phyloP scores from a whole-genome alignment of 768 basidiomycete species.

The Psilocybe subaeruginosa region DNA sequence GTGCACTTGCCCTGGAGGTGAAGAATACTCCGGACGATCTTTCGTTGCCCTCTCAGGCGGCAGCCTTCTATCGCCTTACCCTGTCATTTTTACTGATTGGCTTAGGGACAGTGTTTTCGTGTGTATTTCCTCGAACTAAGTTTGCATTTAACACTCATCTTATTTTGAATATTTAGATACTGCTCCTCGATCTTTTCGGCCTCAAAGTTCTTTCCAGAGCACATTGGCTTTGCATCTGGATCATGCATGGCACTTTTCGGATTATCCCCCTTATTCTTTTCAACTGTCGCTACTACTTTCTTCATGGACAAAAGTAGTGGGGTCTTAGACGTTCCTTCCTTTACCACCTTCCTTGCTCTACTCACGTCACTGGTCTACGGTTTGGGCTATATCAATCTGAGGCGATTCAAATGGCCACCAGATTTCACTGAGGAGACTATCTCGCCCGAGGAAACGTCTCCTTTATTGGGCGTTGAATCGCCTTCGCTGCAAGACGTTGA shows the following conservation, averaged over 20 bases:
- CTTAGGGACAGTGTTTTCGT: conserved; percentile 76
- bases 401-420: conserved; percentile 14
- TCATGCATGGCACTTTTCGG: conserved; percentile 75
- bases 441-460: conserved; percentile 33
- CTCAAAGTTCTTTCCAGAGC: conserved; percentile 66
- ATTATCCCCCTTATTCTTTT: conserved; percentile 78
- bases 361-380: conserved; percentile 56
- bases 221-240: conserved; percentile 69
- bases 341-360: conserved; percentile 59
- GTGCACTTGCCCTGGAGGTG: conserved; percentile 65
- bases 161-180: conserved; percentile 37
- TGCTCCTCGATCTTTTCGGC: conserved; percentile 80
- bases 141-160: not conserved
- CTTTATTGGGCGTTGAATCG: conserved; percentile 25
- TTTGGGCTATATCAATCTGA: conserved; percentile 50
- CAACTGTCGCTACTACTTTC: conserved; percentile 60
- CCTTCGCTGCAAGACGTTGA: not conserved
- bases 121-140: conserved; percentile 24
- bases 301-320: conserved; percentile 55
- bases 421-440: conserved; percentile 5
- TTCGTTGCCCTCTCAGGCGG: not conserved
- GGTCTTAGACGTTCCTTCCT: conserved; percentile 46
- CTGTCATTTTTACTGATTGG: conserved; percentile 66
- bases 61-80: conserved; percentile 26
- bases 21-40: conserved; percentile 39